phyloP scores from a whole-genome alignment of 2,329 filamentous ascomycete genomes.

The Phaeophleospora eucalypticola region DNA sequence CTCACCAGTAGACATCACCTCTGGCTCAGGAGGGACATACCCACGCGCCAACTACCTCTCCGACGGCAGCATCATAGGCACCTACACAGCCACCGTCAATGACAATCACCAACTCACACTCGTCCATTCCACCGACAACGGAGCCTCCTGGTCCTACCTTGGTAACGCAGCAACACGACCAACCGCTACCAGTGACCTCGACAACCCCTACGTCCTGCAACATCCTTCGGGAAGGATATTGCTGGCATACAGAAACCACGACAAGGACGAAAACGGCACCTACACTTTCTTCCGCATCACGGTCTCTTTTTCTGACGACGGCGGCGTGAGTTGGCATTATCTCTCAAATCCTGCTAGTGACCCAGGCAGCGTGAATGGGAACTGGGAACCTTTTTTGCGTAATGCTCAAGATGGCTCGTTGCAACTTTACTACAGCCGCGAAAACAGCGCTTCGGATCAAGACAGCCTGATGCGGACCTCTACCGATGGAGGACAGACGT shows the following conservation, averaged over 20 bases:
- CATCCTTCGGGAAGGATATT: constrained; percentile 30
- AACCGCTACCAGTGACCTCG: constrained; percentile 26
- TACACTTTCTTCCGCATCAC: too few relatives aligned
- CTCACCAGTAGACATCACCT: constrained; percentile 17
- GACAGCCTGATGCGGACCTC: constrained; percentile 42
- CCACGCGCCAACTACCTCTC: constrained; percentile 32
- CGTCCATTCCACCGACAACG: constrained; percentile 17
- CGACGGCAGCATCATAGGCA: constrained; percentile 31
- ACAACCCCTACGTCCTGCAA: constrained; percentile 34
- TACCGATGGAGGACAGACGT: constrained; percentile 39
- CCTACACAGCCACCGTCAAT: constrained; percentile 24
- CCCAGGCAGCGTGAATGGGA: too few relatives aligned
- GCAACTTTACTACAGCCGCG: constrained; percentile 45
- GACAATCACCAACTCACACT: constrained; percentile 22
- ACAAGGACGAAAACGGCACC: too few relatives aligned
- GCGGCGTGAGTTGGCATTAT: too few relatives aligned
- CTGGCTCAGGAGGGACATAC: constrained; percentile 28
- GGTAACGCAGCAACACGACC: constrained; percentile 21
- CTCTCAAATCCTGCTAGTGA: too few relatives aligned
- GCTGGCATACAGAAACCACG: too few relatives aligned
- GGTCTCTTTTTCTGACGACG: too few relatives aligned
- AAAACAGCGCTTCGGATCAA: constrained; percentile 40
- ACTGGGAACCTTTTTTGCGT: too few relatives aligned
- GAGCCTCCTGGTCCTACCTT: constrained; percentile 18
- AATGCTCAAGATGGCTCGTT: constrained; percentile 37